phyloP scores from a whole-genome alignment of 148 eudicot genomes.

The Rhododendron molle region DNA sequence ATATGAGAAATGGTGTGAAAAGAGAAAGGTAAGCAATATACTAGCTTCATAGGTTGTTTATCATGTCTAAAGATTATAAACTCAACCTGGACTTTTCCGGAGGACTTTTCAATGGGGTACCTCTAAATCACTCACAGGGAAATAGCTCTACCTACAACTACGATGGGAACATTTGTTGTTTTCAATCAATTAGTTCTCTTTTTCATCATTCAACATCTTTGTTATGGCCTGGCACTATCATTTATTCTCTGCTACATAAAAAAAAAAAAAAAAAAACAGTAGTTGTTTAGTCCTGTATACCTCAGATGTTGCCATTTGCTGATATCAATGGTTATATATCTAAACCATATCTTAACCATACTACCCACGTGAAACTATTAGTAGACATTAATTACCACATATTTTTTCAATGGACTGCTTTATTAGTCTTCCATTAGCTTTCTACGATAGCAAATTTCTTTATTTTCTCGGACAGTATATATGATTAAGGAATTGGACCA shows the following conservation, averaged over 20 bases:
- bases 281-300: neutral
- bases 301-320: no score
- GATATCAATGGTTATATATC: neutral
- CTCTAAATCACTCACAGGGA: neutral
- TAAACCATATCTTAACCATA: no score
- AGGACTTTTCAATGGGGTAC: neutral
- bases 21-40: neutral
- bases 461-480: neutral
- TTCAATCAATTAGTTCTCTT: no score
- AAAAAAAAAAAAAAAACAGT: no score
- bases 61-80: neutral
- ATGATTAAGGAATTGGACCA: neutral
- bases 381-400: neutral
- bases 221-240: no score
- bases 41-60: neutral
- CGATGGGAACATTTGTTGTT: no score
- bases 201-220: neutral
- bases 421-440: neutral
- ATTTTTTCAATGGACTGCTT: neutral
- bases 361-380: neutral
- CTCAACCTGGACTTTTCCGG: neutral
- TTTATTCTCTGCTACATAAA: neutral
- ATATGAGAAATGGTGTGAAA: neutral
- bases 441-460: neutral
- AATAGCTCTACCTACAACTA: no score